Percentiles rank a stretch among this genome's conserved stretches.
Conservation (phyloP, 2,329 filamentous ascomycete genomes). For the Alternaria panax region DNA sequence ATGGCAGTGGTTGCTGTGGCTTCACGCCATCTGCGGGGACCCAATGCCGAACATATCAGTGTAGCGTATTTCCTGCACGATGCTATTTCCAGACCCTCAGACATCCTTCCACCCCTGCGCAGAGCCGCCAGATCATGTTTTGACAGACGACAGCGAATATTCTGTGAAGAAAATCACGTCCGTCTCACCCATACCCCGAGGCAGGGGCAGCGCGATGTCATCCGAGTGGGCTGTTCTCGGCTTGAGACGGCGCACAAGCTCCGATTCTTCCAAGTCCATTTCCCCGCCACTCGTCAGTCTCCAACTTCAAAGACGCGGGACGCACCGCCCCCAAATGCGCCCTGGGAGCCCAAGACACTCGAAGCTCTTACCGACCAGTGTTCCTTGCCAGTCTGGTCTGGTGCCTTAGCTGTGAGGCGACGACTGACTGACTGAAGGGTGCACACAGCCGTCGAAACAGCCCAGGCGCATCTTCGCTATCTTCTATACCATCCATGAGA, state of each 20-base stretch:
- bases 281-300: conserved; percentile 29
- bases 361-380: conserved; percentile 13
- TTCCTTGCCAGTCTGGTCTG: conserved; percentile 8
- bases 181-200: conserved; percentile 23
- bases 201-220: conserved; percentile 31
- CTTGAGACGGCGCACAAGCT: conserved; percentile 21
- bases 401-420: conserved; percentile 13
- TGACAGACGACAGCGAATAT: conserved; percentile 9
- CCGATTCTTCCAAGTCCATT: conserved; percentile 23
- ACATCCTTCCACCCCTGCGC: conserved; percentile 20
- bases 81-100: conserved; percentile 14
- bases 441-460: conserved; percentile 25
- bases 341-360: conserved; percentile 11
- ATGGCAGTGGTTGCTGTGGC: conserved; percentile 33
- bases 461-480: conserved; percentile 23
- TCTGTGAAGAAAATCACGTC: conserved; percentile 9
- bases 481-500: conserved; percentile 11
- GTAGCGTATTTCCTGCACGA: not conserved
- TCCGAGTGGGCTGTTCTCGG: conserved; percentile 19
- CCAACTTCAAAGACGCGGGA: conserved; percentile 25
- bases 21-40: conserved; percentile 22
- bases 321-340: conserved; percentile 41
- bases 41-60: conserved; percentile 10
- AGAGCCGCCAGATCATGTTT: conserved; percentile 35
- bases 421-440: conserved; percentile 11